Base-by-base conservation (phyloP, 768 basidiomycete genomes). In the Macrolepiota fuliginosa region DNA sequence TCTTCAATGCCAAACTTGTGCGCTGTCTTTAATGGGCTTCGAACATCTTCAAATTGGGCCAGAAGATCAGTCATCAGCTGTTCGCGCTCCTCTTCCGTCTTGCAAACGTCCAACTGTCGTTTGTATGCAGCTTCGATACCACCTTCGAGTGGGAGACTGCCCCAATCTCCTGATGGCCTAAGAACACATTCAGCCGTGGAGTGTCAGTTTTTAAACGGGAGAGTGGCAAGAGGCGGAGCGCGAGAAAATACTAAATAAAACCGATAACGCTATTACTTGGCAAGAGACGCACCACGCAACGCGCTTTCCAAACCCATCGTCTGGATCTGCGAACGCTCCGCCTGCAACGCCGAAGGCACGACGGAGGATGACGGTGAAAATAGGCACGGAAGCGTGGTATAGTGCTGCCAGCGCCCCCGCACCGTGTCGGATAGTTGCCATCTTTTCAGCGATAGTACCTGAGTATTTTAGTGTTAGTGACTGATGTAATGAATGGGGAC, bases 111-210 rank as follows among this genome's bases (percentile, higher is more conserved):
- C 0, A 78, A 67, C 55, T 75, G 72, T 25, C 77, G 74, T 46
- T 78, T 78, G 59, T 77, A 78, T 0, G 76, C 77, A 11, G 77
- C 76, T 69, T 79, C 76, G 19, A 77, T 73, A 2, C 77, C 76
- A 24, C 76, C 77, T 68, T 77, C 77, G 10, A 79, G 65, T 3
- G 77, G 77, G 32, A 79, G 69, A 58, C 73, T 76, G 39, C 76
- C 77, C 77, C 76, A 78, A 62, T 78, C 77, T 1, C 76, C 76
- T 3, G 77, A 79, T 29, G 76, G 76, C 77, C 76, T 78, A 24
- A 17, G 45, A 29, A 9, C 7, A 19, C 6, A 19, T 45, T 2
- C 7, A 19, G 17, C n/a, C 19, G n/a, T 32, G 42, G n/a, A 19
- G n/a, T 45, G 13, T 9, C n/a, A 19, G n/a, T 45, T n/a, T 45